Conservation (phyloP, 2,329 filamentous ascomycete species). For the Aureobasidium namibiae region DNA sequence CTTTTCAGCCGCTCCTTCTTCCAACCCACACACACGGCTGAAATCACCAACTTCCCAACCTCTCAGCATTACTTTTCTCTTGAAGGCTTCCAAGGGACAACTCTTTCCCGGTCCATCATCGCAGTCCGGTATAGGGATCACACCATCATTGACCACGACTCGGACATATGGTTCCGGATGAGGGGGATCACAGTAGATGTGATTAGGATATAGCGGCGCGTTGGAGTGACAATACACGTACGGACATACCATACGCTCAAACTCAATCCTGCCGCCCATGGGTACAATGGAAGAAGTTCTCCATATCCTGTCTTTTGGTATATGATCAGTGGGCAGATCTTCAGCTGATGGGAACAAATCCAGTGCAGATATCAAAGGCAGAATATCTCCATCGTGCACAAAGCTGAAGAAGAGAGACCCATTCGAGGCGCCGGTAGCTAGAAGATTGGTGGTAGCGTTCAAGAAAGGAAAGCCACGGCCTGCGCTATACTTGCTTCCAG, state of each 20-base stretch:
- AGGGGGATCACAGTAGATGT: conserved; percentile 21
- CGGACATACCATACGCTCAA: conserved; percentile 45
- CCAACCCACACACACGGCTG: conserved; percentile 39
- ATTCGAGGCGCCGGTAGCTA: conserved; percentile 33
- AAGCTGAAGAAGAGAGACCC: conserved; percentile 51
- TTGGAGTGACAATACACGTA: conserved; percentile 19
- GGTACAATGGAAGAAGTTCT: conserved; percentile 48
- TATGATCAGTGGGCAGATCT: conserved; percentile 40
- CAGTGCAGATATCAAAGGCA: conserved; percentile 46
- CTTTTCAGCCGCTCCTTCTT: conserved; percentile 29
- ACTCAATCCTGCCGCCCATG: conserved; percentile 48
- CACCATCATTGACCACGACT: conserved; percentile 50
- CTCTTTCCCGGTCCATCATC: conserved; percentile 38
- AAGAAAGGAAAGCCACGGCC: conserved; percentile 52
- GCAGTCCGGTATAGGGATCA: conserved; percentile 43
- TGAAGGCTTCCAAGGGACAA: conserved; percentile 40
- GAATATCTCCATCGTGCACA: conserved; percentile 52
- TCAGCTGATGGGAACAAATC: conserved; percentile 30
- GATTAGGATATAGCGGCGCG: conserved; percentile 23
- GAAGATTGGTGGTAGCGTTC: conserved; percentile 45
- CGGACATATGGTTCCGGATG: conserved; percentile 36
- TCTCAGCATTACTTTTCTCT: conserved; percentile 31
- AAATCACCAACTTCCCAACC: conserved; percentile 41
- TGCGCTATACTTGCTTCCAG: conserved; percentile 46
- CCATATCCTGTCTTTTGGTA: conserved; percentile 41